These are phyloP conservation scores for Rhizopus delemar DNA, from an alignment of 371 early-diverging fungal genomes.

Conservation along the genomic window DNA sequence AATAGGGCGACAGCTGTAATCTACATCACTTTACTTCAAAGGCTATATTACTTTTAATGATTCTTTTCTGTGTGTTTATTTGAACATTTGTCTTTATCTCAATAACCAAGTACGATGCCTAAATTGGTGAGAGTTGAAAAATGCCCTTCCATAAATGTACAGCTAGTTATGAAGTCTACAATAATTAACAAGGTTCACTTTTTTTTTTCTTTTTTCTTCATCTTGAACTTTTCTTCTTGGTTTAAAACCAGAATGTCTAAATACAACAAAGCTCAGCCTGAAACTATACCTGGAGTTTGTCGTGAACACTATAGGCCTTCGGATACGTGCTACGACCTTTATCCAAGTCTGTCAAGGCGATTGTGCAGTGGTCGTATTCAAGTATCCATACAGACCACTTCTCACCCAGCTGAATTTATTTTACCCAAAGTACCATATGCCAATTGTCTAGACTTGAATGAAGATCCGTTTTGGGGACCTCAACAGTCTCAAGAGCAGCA, in stretches of 20 bases:
- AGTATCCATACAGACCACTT: slow-evolving; percentile 14
- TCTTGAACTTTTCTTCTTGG: slow-evolving; percentile 11
- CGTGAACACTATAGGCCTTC: slow-evolving; percentile 37
- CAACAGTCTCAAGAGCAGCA: slow-evolving; percentile 5
- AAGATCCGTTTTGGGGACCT: slow-evolving; percentile 20
- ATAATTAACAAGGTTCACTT: slow-evolving; percentile 2
- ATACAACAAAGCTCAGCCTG: slow-evolving; percentile 23
- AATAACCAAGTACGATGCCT: too few species aligned
- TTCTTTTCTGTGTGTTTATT: too few species aligned
- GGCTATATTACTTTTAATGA: too few species aligned
- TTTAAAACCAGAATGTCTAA: slow-evolving; percentile 30
- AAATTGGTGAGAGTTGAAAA: too few species aligned
- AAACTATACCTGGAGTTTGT: slow-evolving; percentile 44
- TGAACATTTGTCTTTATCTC: too few species aligned
- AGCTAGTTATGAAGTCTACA: too few species aligned
- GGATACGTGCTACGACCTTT: slow-evolving; percentile 42
- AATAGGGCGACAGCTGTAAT: too few species aligned
- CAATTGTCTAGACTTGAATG: slow-evolving; percentile 1
- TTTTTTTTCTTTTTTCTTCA: slow-evolving; percentile 5
- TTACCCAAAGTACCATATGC: slow-evolving; percentile 19
- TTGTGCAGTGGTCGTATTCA: slow-evolving; percentile 40
- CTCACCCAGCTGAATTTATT: slow-evolving; percentile 27
- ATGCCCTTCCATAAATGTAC: too few species aligned
- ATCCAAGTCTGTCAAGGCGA: slow-evolving; percentile 41
- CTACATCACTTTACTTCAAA: too few species aligned